These are phyloP conservation scores for Maudiozyma serrabonitensis DNA, from an alignment of 805 yeast genomes.

Conservation along the genomic window DNA sequence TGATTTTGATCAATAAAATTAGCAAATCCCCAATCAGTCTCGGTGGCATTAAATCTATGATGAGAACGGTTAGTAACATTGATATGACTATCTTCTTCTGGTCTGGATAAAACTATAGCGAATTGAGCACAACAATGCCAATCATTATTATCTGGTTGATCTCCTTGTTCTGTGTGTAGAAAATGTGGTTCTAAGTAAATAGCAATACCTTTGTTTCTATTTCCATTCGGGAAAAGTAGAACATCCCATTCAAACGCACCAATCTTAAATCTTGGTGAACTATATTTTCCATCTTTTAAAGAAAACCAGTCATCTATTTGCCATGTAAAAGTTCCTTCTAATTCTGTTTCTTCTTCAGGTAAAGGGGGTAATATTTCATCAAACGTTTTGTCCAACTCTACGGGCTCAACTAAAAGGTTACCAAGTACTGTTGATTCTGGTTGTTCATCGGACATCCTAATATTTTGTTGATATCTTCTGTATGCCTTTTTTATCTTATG, in stretches of 20 bases:
- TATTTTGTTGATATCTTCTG: neutral
- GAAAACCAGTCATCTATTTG: constrained; percentile 40
- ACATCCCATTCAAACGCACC: constrained; percentile 63
- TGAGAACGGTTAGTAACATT: constrained; percentile 54
- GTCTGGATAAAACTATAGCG: constrained; percentile 76
- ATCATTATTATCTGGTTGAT: constrained; percentile 31
- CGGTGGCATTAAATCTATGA: constrained; percentile 67
- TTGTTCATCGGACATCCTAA: neutral
- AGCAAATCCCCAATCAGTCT: constrained; percentile 95
- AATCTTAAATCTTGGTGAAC: constrained; percentile 40
- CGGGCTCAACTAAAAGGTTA: constrained; percentile 12
- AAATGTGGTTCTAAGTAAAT: constrained; percentile 69
- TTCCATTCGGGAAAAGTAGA: constrained; percentile 71
- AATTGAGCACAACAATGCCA: constrained; percentile 94
- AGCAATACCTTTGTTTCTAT: constrained; percentile 50
- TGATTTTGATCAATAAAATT: constrained; percentile 53
- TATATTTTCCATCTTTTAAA: constrained; percentile 31
- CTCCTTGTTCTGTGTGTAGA: constrained; percentile 15
- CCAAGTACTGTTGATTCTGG: constrained; percentile 7
- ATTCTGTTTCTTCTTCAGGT: constrained; percentile 16
- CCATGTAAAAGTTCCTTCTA: constrained; percentile 39
- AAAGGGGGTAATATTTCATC: constrained; percentile 17
- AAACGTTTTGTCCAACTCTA: constrained; percentile 15
- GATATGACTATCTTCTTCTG: constrained; percentile 48
- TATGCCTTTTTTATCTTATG: no score